Base-by-base conservation (phyloP, 2,329 filamentous ascomycete species). In the Aureobasidium sp. region DNA sequence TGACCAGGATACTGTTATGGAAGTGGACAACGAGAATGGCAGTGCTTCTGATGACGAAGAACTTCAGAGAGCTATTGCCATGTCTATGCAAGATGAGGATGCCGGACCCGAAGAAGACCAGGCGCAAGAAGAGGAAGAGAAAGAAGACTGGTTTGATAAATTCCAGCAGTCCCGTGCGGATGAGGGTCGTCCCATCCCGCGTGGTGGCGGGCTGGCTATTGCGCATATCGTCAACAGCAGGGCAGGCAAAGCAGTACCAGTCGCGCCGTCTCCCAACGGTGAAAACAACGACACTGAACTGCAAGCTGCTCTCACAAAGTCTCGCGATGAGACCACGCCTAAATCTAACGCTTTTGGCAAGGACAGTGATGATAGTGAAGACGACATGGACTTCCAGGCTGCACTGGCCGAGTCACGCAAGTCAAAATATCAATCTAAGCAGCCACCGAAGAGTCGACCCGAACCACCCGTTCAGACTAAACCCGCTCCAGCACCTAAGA, bases 41-140 rank as follows among this genome's bases (percentile, higher is more conserved):
- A 74, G 75, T 61, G 71, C 76, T 47, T 79, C 82, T 17, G 85
- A 89, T 42, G 88, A 92, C 19, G 86, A 89, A 65, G 90, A 96
- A 57, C 78, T 97, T 6, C 85, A 85, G 63, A 82, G 81, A 64
- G 92, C 93, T 14, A 96, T 97, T 69, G 88, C 89, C 1, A 80
- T 97, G 74, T 97, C 93, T 5, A 76, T 97, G 40, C 82, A 78
- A 58, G 68, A 87, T 67, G 86, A 79, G n/a, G 81, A 86, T 52
- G 79, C 85, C 63, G 76, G 73, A 0, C 64, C 74, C 11, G 64
- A 72, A 45, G 7, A 27, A 24, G 50, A 22, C 14, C 60, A 64
- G 35, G 66, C 64, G 15, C 45, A 48, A 69, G 68, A 70, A 9
- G 72, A 75, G 9, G 76, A 79, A 2, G 71, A 79, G 4, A 78